Evolutionary conservation across 495 filamentous ascomycete species (phyloP).

Genomic region (Evansstolkia leycettana): DNA sequence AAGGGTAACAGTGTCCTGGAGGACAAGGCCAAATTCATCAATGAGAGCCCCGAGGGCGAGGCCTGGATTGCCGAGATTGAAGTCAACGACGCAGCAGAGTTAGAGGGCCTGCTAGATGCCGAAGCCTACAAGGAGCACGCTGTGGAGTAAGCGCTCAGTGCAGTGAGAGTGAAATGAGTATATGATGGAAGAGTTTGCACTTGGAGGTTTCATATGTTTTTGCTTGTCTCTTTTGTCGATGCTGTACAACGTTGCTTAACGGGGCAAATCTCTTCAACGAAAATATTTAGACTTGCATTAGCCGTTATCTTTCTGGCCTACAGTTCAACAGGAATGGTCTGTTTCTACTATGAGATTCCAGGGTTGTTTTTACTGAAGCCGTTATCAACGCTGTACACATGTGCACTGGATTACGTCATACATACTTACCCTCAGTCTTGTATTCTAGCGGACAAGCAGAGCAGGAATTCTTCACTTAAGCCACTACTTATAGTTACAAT

Average conservation of each 20-base stretch:
- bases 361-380: not conserved
- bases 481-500: no score
- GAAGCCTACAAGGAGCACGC: slow-evolving; percentile 61
- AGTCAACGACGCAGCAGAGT: slow-evolving; percentile 54
- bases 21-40: slow-evolving; percentile 77
- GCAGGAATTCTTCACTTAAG: no score
- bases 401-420: no score
- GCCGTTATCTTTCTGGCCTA: slow-evolving; percentile 3
- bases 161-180: slow-evolving; percentile 3
- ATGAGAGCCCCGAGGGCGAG: slow-evolving; percentile 70
- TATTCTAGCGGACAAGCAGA: no score
- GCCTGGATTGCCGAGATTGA: slow-evolving; percentile 89
- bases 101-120: slow-evolving; percentile 61
- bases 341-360: not conserved
- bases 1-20: slow-evolving; percentile 59
- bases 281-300: slow-evolving; percentile 6
- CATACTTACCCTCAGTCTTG: no score
- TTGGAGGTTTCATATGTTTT: not conserved
- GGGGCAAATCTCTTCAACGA: slow-evolving; percentile 16
- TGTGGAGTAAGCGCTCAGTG: no score
- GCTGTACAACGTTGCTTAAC: slow-evolving; percentile 2
- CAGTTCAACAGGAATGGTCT: slow-evolving; percentile 11
- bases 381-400: no score
- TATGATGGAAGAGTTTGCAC: no score
- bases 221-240: not conserved